A percentile compares a stretch with the other conserved stretches of the same genome.
Conservation (phyloP, 108 stramenopile species). For the Tribonema minus region DNA sequence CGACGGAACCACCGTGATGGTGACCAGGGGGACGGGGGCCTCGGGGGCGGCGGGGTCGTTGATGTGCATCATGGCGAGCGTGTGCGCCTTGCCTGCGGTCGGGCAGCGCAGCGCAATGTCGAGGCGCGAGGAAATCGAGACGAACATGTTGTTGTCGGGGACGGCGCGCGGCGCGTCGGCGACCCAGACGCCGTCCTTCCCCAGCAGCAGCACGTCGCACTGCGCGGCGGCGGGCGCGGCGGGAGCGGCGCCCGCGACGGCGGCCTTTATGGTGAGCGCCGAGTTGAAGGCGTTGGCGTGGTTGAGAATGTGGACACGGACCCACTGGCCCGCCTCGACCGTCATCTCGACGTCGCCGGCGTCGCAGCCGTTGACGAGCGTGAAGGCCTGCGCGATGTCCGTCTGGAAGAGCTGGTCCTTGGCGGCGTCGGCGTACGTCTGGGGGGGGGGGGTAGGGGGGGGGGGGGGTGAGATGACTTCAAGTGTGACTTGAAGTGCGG, state of each 20-base stretch:
- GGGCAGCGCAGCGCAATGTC: not conserved
- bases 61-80: not conserved
- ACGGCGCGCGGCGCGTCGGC: not conserved
- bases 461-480: too few species aligned
- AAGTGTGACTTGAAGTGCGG: too few species aligned
- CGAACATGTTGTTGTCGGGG: not conserved
- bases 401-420: not conserved
- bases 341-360: constrained; percentile 3
- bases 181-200: not conserved
- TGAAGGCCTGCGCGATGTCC: not conserved
- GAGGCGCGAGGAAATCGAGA: not conserved
- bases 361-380: constrained; percentile 16
- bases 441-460: too few species aligned
- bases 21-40: not conserved
- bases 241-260: too few species aligned
- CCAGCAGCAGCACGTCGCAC: not conserved
- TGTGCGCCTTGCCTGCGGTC: not conserved
- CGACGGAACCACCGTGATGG: not conserved
- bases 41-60: not conserved
- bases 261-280: too few species aligned
- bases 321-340: constrained; percentile 21
- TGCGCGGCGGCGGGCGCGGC: not conserved
- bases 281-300: too few species aligned
- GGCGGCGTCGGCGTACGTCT: not conserved
- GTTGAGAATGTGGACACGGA: constrained; percentile 15